Percentiles rank a stretch among this genome's conserved stretches.
These are phyloP conservation scores for Rutstroemia sp. DNA, from an alignment of 2,329 filamentous ascomycete species.

Conservation along the genomic window DNA sequence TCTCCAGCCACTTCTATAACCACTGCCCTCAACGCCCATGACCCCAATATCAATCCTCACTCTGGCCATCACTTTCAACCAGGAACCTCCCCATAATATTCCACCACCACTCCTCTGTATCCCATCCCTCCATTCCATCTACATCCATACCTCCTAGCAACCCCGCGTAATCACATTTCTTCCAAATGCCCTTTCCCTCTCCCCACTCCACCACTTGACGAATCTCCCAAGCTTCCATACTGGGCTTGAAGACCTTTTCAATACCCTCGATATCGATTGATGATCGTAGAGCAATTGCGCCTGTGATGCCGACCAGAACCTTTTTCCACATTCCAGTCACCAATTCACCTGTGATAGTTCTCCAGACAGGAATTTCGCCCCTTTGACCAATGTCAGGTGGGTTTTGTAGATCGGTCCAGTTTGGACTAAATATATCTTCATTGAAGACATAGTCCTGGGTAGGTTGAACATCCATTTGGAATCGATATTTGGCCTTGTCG, in stretches of 20 bases:
- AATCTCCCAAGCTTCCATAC: constrained; percentile 57
- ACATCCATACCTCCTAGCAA: constrained; percentile 11
- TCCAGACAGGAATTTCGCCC: constrained; percentile 61
- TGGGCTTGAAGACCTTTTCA: constrained; percentile 46
- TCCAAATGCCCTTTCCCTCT: constrained; percentile 34
- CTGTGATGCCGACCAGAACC: constrained; percentile 53
- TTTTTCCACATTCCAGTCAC: constrained; percentile 57
- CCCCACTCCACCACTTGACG: constrained; percentile 53
- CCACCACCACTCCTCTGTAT: constrained; percentile 62
- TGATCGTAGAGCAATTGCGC: constrained; percentile 55
- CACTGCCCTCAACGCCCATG: too few relatives aligned
- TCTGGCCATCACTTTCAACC: not conserved
- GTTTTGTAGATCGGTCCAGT: constrained; percentile 33
- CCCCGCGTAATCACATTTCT: constrained; percentile 13
- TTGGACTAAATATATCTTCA: constrained; percentile 33
- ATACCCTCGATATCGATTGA: constrained; percentile 47
- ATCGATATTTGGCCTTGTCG: constrained; percentile 57
- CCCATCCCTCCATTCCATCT: constrained; percentile 28
- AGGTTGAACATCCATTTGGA: constrained; percentile 52
- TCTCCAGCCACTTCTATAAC: too few relatives aligned
- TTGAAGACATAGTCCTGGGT: constrained; percentile 52
- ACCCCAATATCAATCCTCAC: too few relatives aligned
- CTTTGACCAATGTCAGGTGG: constrained; percentile 34
- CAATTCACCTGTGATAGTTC: constrained; percentile 56
- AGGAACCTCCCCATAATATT: constrained; percentile 38